Base-by-base conservation (phyloP, 2,329 filamentous ascomycete genomes). In the Trichophyton simii region DNA sequence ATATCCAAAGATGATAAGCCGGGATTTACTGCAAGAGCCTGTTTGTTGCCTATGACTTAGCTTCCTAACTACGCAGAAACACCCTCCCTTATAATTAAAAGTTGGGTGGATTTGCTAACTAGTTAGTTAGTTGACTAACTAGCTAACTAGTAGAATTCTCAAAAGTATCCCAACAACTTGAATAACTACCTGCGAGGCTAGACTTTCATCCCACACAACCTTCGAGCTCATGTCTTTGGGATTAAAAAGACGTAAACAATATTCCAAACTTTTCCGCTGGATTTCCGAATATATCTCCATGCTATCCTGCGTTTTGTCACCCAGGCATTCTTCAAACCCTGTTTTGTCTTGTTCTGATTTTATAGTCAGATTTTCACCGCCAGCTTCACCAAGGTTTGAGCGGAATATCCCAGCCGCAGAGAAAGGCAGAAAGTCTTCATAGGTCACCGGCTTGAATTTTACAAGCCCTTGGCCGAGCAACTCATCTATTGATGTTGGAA, bases 401-500 rank as follows among this genome's bases (percentile, higher is more conserved):
- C 74, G 74, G 63, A 80, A 80, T 44, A 82, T 82, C 0, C 79
- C 79, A 0, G 78, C 80, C 0, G 80, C 80, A 1, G 78, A 80
- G 1, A 82, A 67, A 0, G 80, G 80, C 3, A 82, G 68, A 57
- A 82, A 82, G 60, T 82, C 80, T 62, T 82, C 80, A 61, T 82
- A 82, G 0, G 76, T 80, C 18, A 82, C 73, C 1, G 80, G 77
- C 2, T 73, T 66, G 3, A 70, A 72, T 44, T 71, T 65, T 0
- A 82, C 42, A 2, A 72, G 28, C 0, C 72, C 72, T 0, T 68
- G 58, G 1, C 66, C 60, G 1, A 80, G 58, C 0, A 79, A 69
- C 1, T 73, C 67, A 0, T 77, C 20, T 1, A 62, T 20, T 5
- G 54, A 57, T 5, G 36, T 22, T 38, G 28, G 20, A 13, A 42